Conservation (phyloP, 192 early-diverging fungal species). For the Entophlyctis helioformis region DNA sequence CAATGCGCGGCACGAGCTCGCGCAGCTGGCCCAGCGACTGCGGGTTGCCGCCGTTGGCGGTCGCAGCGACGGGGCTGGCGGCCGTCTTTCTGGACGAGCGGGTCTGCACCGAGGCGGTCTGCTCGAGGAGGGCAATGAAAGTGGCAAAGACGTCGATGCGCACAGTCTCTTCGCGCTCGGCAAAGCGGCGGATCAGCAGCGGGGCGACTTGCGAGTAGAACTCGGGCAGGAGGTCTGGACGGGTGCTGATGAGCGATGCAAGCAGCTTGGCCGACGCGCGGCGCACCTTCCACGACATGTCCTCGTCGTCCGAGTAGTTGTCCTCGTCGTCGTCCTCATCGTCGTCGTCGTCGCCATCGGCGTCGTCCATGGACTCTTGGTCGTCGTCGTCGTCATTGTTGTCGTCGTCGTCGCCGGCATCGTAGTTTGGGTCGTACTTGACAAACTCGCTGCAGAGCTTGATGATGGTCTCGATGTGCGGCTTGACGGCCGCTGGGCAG, state of each 20-base stretch:
- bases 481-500: constrained; percentile 63
- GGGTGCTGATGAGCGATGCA: constrained; percentile 51
- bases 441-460: constrained; percentile 49
- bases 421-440: constrained; percentile 80
- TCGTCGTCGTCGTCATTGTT: constrained; percentile 39
- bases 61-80: no score
- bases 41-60: no score
- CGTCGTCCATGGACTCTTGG: constrained; percentile 22
- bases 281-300: constrained; percentile 87
- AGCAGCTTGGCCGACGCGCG: constrained; percentile 65
- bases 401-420: constrained; percentile 59
- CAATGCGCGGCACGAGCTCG: no score
- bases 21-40: no score
- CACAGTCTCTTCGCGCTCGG: constrained; percentile 78
- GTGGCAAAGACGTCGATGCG: constrained; percentile 65
- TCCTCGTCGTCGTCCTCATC: constrained; percentile 42
- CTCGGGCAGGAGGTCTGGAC: constrained; percentile 49
- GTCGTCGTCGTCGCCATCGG: constrained; percentile 46
- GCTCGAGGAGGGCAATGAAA: constrained; percentile 49
- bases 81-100: constrained; percentile 17
- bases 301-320: constrained; percentile 82
- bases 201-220: constrained; percentile 60
- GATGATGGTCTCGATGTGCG: constrained; percentile 48
- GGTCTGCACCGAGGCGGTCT: constrained; percentile 20
- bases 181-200: constrained; percentile 61